Base-by-base conservation (phyloP, 139 green algal species). In the Haematococcus lacustris region DNA sequence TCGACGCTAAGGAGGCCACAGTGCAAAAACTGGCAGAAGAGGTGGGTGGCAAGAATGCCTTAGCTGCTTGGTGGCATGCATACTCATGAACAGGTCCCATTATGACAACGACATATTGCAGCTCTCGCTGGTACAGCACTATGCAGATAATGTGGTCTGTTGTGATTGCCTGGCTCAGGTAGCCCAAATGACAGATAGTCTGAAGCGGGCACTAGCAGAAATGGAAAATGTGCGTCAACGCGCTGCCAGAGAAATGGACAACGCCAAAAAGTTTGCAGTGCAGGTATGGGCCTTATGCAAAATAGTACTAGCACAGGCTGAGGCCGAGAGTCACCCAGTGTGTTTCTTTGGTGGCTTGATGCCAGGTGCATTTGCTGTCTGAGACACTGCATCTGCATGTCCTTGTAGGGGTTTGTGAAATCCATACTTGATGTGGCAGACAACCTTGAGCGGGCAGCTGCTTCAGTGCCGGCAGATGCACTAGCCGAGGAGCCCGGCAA, bases 181-280 rank as follows among this genome's bases (percentile, higher is more conserved):
- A 13, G 79, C 82, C 5, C 73, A 88, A 6, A 62, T 89, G 37
- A 91, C 90, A 32, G 91, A 97, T 64, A 85, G 77, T 63, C 70
- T 97, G 32, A 78, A 94, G 74, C 80, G 87, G 35, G 80, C 47
- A 26, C 71, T 95, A 28, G 93, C 91, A 3, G 93, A 98, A 50
- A 96, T 97, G 93, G 92, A 98, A 79, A 97, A 97, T 76, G 67
- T 97, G 70, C 79, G 93, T 38, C 77, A 91, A 37, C 83, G 93
- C 26, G 90, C 91, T 28, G 47, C 75, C 0, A 79, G 90, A 1
- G 81, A 94, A 60, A 70, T 86, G 25, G 88, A 94, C 7, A 76
- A 85, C 13, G 75, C 86, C 34, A 86, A 88, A 61, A 90, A 93
- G 77, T 97, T 94, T 79, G 93, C 90, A 0, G 74, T 96, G 6